Base-by-base conservation (phyloP, 805 yeast species). In the Wickerhamomyces alni region DNA sequence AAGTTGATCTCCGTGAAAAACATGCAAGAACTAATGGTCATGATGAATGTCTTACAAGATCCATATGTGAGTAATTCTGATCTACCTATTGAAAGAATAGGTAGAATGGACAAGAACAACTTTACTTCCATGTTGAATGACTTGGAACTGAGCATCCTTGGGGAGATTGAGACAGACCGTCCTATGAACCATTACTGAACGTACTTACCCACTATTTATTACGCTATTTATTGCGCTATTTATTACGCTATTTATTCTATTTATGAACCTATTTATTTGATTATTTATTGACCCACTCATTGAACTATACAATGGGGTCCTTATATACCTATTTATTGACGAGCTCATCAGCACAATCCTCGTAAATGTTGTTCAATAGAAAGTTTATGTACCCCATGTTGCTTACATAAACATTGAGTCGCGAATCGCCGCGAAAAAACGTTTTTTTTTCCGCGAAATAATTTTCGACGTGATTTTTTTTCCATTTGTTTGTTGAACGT, bases 101-200 rank as follows among this genome's bases (percentile, higher is more conserved):
- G 36, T 18, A 10, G 37, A 11, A 17, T 21, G 10, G 19, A 33
- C 5, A 17, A 32, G 11, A 17, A 28, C 25, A 39, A 40, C 19
- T 43, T 48, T 27, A 38, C 40, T 25, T 40, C 36, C 10, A 43
- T 43, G 30, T 19, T 51, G 33, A 38, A 42, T 16, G 45, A 46
- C 35, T 43, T 51, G 51, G 56, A 51, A 28, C 17, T 43, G 31
- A 40, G 43, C n/a, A 51, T 51, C 16, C 28, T 49, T 31, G 54
- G 54, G 0, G 42, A 42, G 25, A 24, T 42, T 18, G 53, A 50
- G 32, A 42, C 46, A 15, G 43, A 47, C n/a, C 21, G 15, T 11
- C 31, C 33, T 9, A 17, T 22, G 11, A 34, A 34, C 28, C 16
- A 9, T 21, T 21, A 17, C 29, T 17, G 33, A 33, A 10, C 5